phyloP scores from a whole-genome alignment of 257 asterid species.

The Gentiana straminea region DNA sequence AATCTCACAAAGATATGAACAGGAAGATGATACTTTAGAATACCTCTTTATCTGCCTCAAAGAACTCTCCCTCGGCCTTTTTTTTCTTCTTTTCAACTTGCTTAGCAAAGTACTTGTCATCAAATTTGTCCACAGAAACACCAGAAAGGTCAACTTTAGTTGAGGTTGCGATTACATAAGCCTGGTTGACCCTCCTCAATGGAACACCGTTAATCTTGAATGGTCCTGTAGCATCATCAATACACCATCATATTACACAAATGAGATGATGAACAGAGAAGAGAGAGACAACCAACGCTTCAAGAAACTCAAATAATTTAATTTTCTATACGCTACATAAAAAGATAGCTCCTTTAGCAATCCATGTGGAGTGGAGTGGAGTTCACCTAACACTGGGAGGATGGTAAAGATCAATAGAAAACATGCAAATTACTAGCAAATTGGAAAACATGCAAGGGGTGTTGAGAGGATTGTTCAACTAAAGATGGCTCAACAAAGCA shows the following conservation, averaged over 20 bases:
- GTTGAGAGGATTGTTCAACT: too few species aligned
- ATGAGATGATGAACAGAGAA: not conserved
- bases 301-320: not conserved
- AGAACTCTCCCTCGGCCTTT: slow-evolving; percentile 50
- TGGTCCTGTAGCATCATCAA: slow-evolving; percentile 27
- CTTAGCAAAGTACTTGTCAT: slow-evolving; percentile 53
- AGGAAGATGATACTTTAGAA: not conserved
- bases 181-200: slow-evolving; percentile 55
- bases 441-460: too few species aligned
- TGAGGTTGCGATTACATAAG: slow-evolving; percentile 55
- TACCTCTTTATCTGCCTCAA: slow-evolving; percentile 44
- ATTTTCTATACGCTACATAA: not conserved
- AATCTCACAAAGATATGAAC: too few species aligned
- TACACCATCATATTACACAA: not conserved
- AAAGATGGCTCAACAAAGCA: too few species aligned
- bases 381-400: too few species aligned
- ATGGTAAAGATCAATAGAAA: too few species aligned
- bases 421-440: too few species aligned
- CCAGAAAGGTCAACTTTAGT: slow-evolving; percentile 51
- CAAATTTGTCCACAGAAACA: slow-evolving; percentile 37
- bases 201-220: slow-evolving; percentile 67
- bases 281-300: not conserved
- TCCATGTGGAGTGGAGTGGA: too few species aligned
- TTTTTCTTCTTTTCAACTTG: slow-evolving; percentile 41
- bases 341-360: not conserved